Base-by-base conservation (phyloP, 163 green algal genomes). In the Scenedesmus sp. region DNA sequence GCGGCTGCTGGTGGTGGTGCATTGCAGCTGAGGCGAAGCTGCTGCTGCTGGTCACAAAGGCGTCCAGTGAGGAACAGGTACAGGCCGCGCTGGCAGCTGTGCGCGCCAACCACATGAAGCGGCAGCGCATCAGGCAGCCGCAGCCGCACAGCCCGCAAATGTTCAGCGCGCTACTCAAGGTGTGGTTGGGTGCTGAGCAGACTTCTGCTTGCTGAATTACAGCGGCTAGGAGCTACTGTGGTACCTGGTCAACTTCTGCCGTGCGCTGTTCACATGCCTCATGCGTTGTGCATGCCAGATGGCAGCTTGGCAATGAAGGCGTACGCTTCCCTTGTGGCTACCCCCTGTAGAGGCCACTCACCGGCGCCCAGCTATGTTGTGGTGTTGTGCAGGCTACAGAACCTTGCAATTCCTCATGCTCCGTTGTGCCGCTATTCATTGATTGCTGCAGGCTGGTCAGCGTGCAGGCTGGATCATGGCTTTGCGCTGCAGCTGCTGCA, bases 401-500 rank as follows among this genome's bases (percentile, higher is more conserved):
- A n/a, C n/a, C 26, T 84, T 35, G 72, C 72, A 16, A 35, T 44
- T n/a, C n/a, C n/a, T n/a, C n/a, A n/a, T 72, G 44, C 26, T 44
- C 20, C 40, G 46, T 44, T 33, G 15, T 73, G 42, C 44, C 43
- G 42, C 33, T 86, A 3, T n/a, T 30, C 43, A 10, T 70, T 68
- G 44, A 30, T 16, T 73, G 35, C 49, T 80, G 76, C 53, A 91
- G 87, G 53, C 76, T 68, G 53, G 53, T 15, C 33, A 73, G 35
- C 81, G 33, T 7, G 76, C 78, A 53, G 53, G 40, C 51, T 91
- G 44, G 53, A 53, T 1, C 56, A 61, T 22, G 15, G 12, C 30
- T 83, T 84, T 79, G 35, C 49, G 49, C 40, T 86, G 53, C 87
- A 81, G 87, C 53, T 91, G 76, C 59, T 91, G 56, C 49, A 91